phyloP scores from a whole-genome alignment of 2,329 filamentous ascomycete species.

The Fusarium bactridioides region DNA sequence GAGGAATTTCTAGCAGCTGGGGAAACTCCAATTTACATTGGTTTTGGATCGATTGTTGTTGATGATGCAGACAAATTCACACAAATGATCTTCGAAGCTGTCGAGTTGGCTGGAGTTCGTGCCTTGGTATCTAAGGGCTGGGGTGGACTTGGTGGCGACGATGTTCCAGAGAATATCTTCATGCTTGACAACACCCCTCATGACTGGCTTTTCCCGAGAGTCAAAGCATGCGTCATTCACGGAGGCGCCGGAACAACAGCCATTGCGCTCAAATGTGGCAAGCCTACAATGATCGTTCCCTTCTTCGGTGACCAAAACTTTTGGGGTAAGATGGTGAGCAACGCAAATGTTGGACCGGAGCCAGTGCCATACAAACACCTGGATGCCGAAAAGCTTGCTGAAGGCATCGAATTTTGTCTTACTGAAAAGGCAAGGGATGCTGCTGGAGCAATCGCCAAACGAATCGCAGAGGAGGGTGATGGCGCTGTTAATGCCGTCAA shows the following conservation, averaged over 20 bases:
- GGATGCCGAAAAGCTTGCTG: conserved; percentile 68
- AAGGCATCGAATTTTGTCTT: conserved; percentile 75
- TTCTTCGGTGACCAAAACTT: conserved; percentile 85
- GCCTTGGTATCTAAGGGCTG: conserved; percentile 79
- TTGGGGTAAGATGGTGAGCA: conserved; percentile 75
- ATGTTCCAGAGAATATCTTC: conserved; percentile 70
- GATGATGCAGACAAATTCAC: conserved; percentile 76
- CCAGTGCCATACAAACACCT: conserved; percentile 75
- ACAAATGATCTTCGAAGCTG: conserved; percentile 74
- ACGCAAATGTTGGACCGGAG: conserved; percentile 69
- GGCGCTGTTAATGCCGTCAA: conserved; percentile 74
- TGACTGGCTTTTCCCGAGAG: conserved; percentile 77
- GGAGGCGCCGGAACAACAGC: conserved; percentile 82
- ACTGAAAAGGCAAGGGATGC: conserved; percentile 66
- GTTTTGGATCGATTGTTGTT: conserved; percentile 79
- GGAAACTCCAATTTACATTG: conserved; percentile 73
- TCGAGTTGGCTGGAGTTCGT: conserved; percentile 70
- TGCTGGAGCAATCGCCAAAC: conserved; percentile 65
- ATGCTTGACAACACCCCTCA: conserved; percentile 79
- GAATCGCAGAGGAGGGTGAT: conserved; percentile 70
- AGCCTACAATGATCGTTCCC: conserved; percentile 78
- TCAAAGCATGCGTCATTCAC: conserved; percentile 74
- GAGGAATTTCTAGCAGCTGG: conserved; percentile 63
- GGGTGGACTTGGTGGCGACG: conserved; percentile 71
- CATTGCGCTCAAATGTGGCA: conserved; percentile 74